phyloP scores from a whole-genome alignment of 2,329 filamentous ascomycete species.

The Fusarium setosum region DNA sequence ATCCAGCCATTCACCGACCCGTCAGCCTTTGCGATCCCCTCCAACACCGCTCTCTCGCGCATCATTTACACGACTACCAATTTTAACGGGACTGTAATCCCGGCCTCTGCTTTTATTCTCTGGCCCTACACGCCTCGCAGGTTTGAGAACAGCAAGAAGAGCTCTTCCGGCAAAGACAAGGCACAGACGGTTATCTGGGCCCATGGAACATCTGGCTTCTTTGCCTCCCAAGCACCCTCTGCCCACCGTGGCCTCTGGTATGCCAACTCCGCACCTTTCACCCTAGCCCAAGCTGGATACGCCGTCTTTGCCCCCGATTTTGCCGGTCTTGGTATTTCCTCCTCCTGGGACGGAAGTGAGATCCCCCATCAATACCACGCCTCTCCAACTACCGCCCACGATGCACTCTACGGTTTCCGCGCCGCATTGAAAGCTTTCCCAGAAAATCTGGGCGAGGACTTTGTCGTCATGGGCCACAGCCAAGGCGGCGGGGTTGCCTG shows the following conservation, averaged over 20 bases:
- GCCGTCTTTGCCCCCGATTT: slow-evolving; percentile 59
- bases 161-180: background rate
- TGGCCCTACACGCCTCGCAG: slow-evolving; percentile 54
- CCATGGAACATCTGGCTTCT: slow-evolving; percentile 58
- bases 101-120: slow-evolving; percentile 61
- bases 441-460: slow-evolving; percentile 46
- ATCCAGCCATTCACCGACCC: slow-evolving; percentile 53
- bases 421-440: slow-evolving; percentile 57
- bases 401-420: slow-evolving; percentile 54
- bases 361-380: slow-evolving; percentile 56
- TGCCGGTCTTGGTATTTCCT: slow-evolving; percentile 55
- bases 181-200: slow-evolving; percentile 54
- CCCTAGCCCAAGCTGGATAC: slow-evolving; percentile 54
- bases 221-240: slow-evolving; percentile 53
- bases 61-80: slow-evolving; percentile 59
- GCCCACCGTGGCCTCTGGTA: slow-evolving; percentile 55
- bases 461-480: slow-evolving; percentile 58
- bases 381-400: slow-evolving; percentile 52
- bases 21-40: slow-evolving; percentile 52
- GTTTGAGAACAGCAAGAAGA: background rate
- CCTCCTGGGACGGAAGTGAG: slow-evolving; percentile 44
- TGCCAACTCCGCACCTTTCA: slow-evolving; percentile 51
- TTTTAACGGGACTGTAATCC: slow-evolving; percentile 57
- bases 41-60: slow-evolving; percentile 57
- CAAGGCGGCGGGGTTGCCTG: slow-evolving; percentile 60